A percentile compares a stretch with the other conserved stretches of the same genome.
phyloP scores from a whole-genome alignment of 169 alveolate genomes.

The Plasmodium billcollinsi region DNA sequence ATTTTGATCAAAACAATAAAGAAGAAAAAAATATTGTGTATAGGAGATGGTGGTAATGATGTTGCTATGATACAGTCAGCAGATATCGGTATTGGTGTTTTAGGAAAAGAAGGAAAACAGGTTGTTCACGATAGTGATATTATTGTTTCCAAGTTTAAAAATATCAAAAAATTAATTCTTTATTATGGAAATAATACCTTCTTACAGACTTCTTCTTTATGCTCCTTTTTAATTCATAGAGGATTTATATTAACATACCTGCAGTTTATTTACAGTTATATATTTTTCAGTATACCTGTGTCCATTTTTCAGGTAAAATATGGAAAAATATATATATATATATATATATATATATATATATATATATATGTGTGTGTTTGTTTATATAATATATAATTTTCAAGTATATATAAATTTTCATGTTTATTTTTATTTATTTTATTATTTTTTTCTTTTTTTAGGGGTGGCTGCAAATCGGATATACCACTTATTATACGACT shows the following conservation, averaged over 20 bases:
- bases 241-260: slow-evolving; percentile 96
- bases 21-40: slow-evolving; percentile 92
- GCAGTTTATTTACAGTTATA: slow-evolving; percentile 93
- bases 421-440: neutral
- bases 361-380: neutral
- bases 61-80: slow-evolving; percentile 98
- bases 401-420: neutral
- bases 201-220: slow-evolving; percentile 94
- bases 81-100: slow-evolving; percentile 97
- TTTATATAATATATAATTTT: neutral
- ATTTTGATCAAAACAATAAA: slow-evolving; percentile 82
- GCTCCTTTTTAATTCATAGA: slow-evolving; percentile 97
- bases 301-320: slow-evolving; percentile 93
- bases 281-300: slow-evolving; percentile 94
- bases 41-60: slow-evolving; percentile 99
- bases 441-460: slow-evolving; percentile 16
- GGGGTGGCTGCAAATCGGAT: slow-evolving; percentile 98
- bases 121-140: slow-evolving; percentile 98
- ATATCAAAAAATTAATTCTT: slow-evolving; percentile 92
- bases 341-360: no score
- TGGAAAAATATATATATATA: neutral
- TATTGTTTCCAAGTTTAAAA: slow-evolving; percentile 94
- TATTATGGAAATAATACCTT: slow-evolving; percentile 98
- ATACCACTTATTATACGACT: slow-evolving; percentile 96
- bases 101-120: slow-evolving; percentile 97